These are phyloP conservation scores for Phytophthora pinifolia DNA, from an alignment of 352 stramenopile species.

Conservation along the genomic window DNA sequence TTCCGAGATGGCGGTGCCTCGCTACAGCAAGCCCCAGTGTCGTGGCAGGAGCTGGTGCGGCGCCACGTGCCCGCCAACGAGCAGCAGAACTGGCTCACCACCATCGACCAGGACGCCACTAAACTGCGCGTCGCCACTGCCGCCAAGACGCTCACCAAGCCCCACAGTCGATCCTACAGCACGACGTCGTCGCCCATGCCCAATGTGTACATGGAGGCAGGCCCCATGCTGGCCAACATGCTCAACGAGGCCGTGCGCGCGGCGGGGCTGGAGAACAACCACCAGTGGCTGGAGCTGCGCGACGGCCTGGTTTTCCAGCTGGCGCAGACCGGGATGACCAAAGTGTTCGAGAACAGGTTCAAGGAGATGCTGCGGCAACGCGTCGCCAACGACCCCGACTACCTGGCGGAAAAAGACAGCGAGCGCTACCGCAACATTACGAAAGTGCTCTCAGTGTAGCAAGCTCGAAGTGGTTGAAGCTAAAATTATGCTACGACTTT, in stretches of 20 bases:
- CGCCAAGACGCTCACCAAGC: slow-evolving; percentile 32
- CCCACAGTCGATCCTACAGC: slow-evolving; percentile 67
- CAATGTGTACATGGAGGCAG: slow-evolving; percentile 62
- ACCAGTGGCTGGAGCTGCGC: slow-evolving; percentile 51
- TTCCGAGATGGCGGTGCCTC: slow-evolving; percentile 24
- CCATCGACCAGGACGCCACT: slow-evolving; percentile 59
- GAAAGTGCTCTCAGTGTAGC: slow-evolving; percentile 45
- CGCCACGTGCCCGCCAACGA: slow-evolving; percentile 58
- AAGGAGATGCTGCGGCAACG: slow-evolving; percentile 59
- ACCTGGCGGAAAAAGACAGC: slow-evolving; percentile 39
- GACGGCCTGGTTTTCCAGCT: slow-evolving; percentile 58
- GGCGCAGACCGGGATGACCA: slow-evolving; percentile 43
- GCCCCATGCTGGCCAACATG: slow-evolving; percentile 62
- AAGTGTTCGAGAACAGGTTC: slow-evolving; percentile 58
- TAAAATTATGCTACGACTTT: slow-evolving; percentile 1
- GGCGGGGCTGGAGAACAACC: slow-evolving; percentile 55
- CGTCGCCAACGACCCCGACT: slow-evolving; percentile 58
- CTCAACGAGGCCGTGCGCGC: slow-evolving; percentile 67
- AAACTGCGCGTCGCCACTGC: slow-evolving; percentile 36
- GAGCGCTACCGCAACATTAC: slow-evolving; percentile 61
- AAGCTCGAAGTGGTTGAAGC: no score
- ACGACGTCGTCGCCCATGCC: slow-evolving; percentile 43
- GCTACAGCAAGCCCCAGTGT: slow-evolving; percentile 36
- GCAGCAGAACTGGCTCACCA: slow-evolving; percentile 64
- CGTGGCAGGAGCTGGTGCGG: slow-evolving; percentile 73